These are phyloP conservation scores for Erodium texanum DNA, from an alignment of 441 rosid species.

Conservation along the genomic window DNA sequence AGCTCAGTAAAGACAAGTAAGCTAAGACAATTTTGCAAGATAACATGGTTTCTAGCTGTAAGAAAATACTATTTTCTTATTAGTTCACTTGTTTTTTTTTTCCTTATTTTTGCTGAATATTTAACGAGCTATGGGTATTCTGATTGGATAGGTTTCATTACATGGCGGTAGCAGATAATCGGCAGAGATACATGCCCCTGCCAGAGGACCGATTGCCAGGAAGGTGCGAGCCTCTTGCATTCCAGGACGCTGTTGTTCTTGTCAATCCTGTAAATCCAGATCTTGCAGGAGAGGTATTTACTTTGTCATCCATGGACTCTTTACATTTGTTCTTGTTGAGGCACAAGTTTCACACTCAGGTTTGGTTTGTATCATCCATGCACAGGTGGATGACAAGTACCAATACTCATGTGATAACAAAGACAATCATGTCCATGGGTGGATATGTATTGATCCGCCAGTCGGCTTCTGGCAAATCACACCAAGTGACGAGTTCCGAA, in stretches of 20 bases:
- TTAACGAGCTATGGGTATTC: background rate
- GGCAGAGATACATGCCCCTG: slow-evolving; percentile 70
- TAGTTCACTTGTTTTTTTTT: no score
- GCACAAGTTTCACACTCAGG: background rate
- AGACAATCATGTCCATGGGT: slow-evolving; percentile 68
- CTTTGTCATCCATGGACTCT: background rate
- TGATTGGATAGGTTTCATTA: slow-evolving; percentile 46
- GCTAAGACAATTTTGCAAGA: background rate
- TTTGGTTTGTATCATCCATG: background rate
- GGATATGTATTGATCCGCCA: slow-evolving; percentile 49
- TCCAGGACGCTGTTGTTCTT: slow-evolving; percentile 75
- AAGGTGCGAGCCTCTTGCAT: slow-evolving; percentile 55
- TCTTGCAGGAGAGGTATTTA: slow-evolving; percentile 63
- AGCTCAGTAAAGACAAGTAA: slow-evolving; percentile 78
- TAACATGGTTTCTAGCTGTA: no score
- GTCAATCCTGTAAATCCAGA: slow-evolving; percentile 63
- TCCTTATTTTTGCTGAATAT: background rate
- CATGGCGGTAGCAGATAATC: slow-evolving; percentile 73
- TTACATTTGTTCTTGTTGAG: background rate
- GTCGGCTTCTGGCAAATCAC: slow-evolving; percentile 91
- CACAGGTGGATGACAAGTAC: slow-evolving; percentile 80
- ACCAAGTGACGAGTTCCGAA: slow-evolving; percentile 77
- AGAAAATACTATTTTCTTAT: no score
- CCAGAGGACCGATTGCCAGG: slow-evolving; percentile 61
- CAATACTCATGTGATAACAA: slow-evolving; percentile 77